These are phyloP conservation scores for Themeda triandra DNA, from an alignment of 176 grass and related monocot species.

Conservation along the genomic window DNA sequence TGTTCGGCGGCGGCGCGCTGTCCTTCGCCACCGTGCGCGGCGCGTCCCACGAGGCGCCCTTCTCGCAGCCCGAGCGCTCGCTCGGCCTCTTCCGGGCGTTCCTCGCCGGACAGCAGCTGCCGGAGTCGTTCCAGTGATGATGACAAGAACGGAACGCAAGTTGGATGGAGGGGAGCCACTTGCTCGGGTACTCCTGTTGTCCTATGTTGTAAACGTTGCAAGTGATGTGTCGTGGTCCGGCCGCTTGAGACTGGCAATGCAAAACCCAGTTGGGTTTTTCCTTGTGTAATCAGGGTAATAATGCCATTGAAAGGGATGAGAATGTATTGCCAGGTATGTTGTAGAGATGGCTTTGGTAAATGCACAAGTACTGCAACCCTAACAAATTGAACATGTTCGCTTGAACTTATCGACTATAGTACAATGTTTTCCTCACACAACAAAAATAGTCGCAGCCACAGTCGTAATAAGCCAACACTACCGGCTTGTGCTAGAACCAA, in stretches of 20 bases:
- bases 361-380: no score
- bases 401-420: no score
- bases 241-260: not conserved
- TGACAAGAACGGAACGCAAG: no score
- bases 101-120: constrained; percentile 64
- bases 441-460: no score
- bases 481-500: no score
- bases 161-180: no score
- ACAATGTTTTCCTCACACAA: no score
- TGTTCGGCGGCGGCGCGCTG: constrained; percentile 62
- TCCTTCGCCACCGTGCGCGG: constrained; percentile 87
- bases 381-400: no score
- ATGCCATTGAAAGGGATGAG: not conserved
- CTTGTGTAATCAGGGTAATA: not conserved
- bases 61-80: constrained; percentile 94
- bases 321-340: not conserved
- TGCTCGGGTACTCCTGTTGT: not conserved
- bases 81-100: constrained; percentile 89
- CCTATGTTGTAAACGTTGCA: no score
- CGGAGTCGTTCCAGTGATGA: constrained; percentile 64
- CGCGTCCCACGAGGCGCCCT: constrained; percentile 90
- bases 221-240: no score
- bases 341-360: not conserved
- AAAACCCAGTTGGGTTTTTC: not conserved
- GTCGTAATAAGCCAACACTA: no score